Percentiles rank a stretch among this genome's conserved stretches.
Evolutionary conservation across 129 eudicot species (phyloP).

Genomic region (Calendula officinalis): DNA sequence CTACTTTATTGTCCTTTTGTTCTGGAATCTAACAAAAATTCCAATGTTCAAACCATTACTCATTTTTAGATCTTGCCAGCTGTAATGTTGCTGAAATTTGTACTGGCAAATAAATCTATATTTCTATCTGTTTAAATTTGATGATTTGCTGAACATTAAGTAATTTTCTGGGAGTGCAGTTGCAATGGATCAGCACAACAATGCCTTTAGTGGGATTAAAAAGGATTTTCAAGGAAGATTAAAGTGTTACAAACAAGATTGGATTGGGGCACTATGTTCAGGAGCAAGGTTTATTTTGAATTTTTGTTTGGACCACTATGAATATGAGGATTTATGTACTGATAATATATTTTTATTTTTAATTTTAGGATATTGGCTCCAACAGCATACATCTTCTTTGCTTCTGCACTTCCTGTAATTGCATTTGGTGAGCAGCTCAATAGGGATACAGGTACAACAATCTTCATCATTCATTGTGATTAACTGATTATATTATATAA

Average conservation of each 20-base stretch:
- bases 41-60: background rate
- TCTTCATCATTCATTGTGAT: background rate
- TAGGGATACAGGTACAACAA: slow-evolving; percentile 77
- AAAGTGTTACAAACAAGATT: slow-evolving; percentile 68
- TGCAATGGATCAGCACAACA: slow-evolving; percentile 49
- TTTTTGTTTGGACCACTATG: background rate
- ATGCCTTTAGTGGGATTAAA: slow-evolving; percentile 65
- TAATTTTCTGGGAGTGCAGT: background rate
- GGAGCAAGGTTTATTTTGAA: slow-evolving; percentile 53
- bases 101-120: background rate
- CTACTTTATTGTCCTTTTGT: slow-evolving; percentile 22
- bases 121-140: background rate
- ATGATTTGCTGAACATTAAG: background rate
- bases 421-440: slow-evolving; percentile 95
- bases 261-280: slow-evolving; percentile 58
- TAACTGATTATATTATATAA: too few relatives aligned
- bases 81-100: background rate
- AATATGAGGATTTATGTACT: background rate
- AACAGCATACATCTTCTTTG: slow-evolving; percentile 86
- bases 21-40: slow-evolving; percentile 19
- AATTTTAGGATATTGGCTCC: slow-evolving; percentile 77
- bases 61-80: background rate
- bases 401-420: slow-evolving; percentile 93
- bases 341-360: background rate
- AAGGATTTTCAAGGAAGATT: slow-evolving; percentile 66